phyloP scores from a whole-genome alignment of 2,329 filamentous ascomycete species.

The Cytospora paraplurivora region DNA sequence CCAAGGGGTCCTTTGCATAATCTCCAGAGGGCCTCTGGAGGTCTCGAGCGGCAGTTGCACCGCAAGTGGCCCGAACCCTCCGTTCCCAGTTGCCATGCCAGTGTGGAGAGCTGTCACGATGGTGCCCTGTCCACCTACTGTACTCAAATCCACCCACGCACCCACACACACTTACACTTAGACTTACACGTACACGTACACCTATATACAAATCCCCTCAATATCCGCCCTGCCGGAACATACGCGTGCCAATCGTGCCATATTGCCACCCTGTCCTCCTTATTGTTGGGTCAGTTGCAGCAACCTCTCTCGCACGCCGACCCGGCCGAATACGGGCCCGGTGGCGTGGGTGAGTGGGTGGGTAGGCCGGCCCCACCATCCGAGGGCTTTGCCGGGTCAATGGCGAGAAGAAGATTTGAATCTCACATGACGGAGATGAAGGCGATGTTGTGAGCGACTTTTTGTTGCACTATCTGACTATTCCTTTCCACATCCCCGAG shows the following conservation, averaged over 20 bases:
- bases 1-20: background rate
- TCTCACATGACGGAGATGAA: background rate
- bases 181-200: too few relatives aligned
- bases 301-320: background rate
- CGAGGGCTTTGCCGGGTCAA: background rate
- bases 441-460: background rate
- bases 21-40: background rate
- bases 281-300: background rate
- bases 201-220: background rate
- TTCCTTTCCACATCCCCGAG: background rate
- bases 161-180: background rate
- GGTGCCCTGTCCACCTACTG: background rate
- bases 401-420: background rate
- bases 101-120: background rate
- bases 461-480: background rate
- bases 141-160: background rate
- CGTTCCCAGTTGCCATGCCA: background rate
- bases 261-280: background rate
- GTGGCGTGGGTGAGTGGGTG: background rate
- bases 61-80: slow-evolving; percentile 1
- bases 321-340: background rate
- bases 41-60: slow-evolving; percentile 1
- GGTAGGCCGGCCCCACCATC: background rate
- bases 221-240: slow-evolving; percentile 18
- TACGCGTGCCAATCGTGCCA: slow-evolving; percentile 5